A percentile compares a stretch with the other conserved stretches of the same genome.
Conservation (phyloP, 345 rosid genomes). For the Syzygium aromaticum region DNA sequence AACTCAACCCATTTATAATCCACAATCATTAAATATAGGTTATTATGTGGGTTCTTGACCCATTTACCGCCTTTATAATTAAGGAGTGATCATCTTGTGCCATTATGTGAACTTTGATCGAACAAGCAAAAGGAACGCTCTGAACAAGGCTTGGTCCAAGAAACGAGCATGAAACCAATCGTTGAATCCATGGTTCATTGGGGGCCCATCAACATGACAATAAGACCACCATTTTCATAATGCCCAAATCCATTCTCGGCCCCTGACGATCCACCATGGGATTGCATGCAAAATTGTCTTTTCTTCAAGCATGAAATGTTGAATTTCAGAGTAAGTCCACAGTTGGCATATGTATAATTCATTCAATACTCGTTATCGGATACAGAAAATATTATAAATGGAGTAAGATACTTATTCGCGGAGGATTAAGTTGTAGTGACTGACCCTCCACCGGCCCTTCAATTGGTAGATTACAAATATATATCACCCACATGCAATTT, state of each 20-base stretch:
- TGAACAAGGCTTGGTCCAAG: too few species aligned
- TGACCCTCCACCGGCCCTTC: not conserved
- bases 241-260: not conserved
- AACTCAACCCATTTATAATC: too few species aligned
- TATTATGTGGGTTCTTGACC: too few species aligned
- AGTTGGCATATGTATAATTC: not conserved
- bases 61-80: too few species aligned
- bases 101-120: too few species aligned
- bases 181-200: too few species aligned
- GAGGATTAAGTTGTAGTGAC: not conserved
- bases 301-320: not conserved
- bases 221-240: not conserved
- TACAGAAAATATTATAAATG: not conserved
- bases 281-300: not conserved
- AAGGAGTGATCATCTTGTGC: too few species aligned
- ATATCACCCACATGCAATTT: not conserved
- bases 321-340: not conserved
- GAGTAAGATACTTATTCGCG: not conserved
- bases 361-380: not conserved
- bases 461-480: not conserved
- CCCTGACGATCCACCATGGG: not conserved
- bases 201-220: not conserved
- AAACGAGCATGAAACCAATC: too few species aligned
- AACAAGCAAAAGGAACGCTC: too few species aligned
- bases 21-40: too few species aligned